These are phyloP conservation scores for Pichia cactophila DNA, from an alignment of 1,139 yeast genomes.

Conservation along the genomic window DNA sequence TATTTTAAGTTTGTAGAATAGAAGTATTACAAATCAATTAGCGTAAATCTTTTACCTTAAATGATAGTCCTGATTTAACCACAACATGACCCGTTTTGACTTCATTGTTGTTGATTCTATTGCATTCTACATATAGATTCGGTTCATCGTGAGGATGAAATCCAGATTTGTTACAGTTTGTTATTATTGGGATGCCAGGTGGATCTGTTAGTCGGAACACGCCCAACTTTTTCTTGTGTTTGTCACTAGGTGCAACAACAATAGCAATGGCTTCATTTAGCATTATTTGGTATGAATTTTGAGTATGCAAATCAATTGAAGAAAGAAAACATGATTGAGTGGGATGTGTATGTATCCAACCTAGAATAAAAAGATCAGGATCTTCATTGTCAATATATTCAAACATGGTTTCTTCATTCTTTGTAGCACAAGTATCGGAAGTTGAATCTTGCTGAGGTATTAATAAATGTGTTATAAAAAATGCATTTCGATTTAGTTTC, in stretches of 20 bases:
- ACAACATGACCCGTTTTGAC: conserved; percentile 42
- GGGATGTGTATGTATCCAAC: conserved; percentile 68
- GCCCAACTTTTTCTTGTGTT: conserved; percentile 39
- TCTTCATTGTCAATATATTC: conserved; percentile 45
- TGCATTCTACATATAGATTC: conserved; percentile 40
- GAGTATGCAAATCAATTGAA: conserved; percentile 57
- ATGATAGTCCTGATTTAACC: conserved; percentile 36
- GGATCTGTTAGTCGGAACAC: conserved; percentile 54
- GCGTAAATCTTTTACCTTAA: conserved; percentile 37
- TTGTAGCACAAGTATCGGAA: conserved; percentile 49
- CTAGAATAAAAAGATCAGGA: conserved; percentile 41
- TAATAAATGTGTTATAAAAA: conserved; percentile 48
- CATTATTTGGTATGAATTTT: conserved; percentile 57
- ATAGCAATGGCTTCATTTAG: conserved; percentile 59
- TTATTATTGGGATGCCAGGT: conserved; percentile 46
- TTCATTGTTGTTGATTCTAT: conserved; percentile 20
- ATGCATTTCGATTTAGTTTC: conserved; percentile 46
- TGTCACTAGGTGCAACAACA: conserved; percentile 47
- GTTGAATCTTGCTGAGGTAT: conserved; percentile 56
- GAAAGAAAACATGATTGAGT: conserved; percentile 57
- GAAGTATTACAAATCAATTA: neutral
- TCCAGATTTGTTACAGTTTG: conserved; percentile 37
- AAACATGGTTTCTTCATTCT: conserved; percentile 47
- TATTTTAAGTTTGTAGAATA: too few relatives aligned
- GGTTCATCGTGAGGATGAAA: conserved; percentile 53